These are phyloP conservation scores for Trichaptum fuscoviolaceum DNA, from an alignment of 768 basidiomycete genomes.

Conservation along the genomic window DNA sequence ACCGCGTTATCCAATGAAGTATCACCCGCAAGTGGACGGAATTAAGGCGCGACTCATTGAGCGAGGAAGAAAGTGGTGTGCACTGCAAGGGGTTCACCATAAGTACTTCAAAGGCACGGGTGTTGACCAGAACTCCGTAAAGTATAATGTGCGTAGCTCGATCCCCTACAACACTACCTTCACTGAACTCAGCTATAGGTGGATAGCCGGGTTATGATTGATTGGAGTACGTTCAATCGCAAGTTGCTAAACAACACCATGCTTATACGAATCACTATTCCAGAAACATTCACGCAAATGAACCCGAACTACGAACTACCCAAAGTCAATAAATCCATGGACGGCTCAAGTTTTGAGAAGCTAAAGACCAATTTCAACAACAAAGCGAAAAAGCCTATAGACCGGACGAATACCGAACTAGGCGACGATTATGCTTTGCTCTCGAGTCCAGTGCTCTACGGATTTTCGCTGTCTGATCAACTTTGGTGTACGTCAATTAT, in stretches of 20 bases:
- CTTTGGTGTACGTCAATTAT: conserved; percentile 45
- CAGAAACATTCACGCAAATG: conserved; percentile 45
- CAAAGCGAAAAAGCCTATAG: not conserved
- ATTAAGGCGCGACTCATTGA: conserved; percentile 34
- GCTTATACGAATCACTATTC: not conserved
- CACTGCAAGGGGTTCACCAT: conserved; percentile 51
- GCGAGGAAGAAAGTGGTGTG: conserved; percentile 55
- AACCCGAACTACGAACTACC: conserved; percentile 51
- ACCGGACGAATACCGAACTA: conserved; percentile 13
- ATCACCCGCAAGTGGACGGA: conserved; percentile 40
- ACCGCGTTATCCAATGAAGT: conserved; percentile 49
- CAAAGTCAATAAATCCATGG: not conserved
- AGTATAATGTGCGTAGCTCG: conserved; percentile 38
- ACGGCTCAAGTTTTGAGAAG: not conserved
- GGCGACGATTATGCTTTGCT: conserved; percentile 50
- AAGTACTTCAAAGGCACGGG: conserved; percentile 52
- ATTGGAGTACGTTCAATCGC: conserved; percentile 43
- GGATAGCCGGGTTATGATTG: conserved; percentile 55
- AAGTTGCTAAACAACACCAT: conserved; percentile 2
- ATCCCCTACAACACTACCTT: not conserved
- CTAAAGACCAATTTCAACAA: not conserved
- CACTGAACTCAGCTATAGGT: conserved; percentile 38
- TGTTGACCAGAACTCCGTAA: conserved; percentile 31
- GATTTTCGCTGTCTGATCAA: conserved; percentile 58
- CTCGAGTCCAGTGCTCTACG: conserved; percentile 51